These are phyloP conservation scores for Wallemia hederae DNA, from an alignment of 1,284 basidiomycete species.

Conservation along the genomic window DNA sequence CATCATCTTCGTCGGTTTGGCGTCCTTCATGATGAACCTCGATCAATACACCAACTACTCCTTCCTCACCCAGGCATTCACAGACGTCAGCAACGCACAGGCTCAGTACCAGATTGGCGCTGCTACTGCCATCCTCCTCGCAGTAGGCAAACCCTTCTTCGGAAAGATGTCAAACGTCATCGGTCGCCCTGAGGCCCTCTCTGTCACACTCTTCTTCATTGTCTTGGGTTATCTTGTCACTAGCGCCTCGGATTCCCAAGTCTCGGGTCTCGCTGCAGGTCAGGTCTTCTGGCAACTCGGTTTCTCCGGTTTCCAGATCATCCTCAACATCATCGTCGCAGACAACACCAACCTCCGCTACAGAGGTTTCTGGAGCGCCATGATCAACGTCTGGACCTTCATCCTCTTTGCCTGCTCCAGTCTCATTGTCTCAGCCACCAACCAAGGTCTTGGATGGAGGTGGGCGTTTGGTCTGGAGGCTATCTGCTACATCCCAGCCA, in stretches of 20 bases:
- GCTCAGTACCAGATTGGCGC: background rate
- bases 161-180: constrained; percentile 16
- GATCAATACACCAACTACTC: background rate
- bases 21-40: background rate
- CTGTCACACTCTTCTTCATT: constrained; percentile 14
- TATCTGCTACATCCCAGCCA: background rate
- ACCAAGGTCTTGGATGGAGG: background rate
- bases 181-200: constrained; percentile 16
- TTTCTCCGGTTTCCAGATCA: constrained; percentile 5
- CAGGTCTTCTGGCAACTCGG: constrained; percentile 14
- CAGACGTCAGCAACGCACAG: background rate
- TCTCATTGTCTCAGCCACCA: background rate
- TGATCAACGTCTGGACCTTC: background rate
- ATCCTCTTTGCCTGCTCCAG: background rate
- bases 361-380: background rate
- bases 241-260: constrained; percentile 10
- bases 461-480: background rate
- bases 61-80: background rate
- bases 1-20: background rate
- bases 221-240: constrained; percentile 15
- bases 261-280: constrained; percentile 13
- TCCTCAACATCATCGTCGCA: background rate
- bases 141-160: constrained; percentile 17
- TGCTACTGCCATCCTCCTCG: constrained; percentile 9
- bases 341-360: background rate